A percentile compares a stretch with the other conserved stretches of the same genome.
Conservation (phyloP, 1,284 basidiomycete species). For the Ustilago esculenta region DNA sequence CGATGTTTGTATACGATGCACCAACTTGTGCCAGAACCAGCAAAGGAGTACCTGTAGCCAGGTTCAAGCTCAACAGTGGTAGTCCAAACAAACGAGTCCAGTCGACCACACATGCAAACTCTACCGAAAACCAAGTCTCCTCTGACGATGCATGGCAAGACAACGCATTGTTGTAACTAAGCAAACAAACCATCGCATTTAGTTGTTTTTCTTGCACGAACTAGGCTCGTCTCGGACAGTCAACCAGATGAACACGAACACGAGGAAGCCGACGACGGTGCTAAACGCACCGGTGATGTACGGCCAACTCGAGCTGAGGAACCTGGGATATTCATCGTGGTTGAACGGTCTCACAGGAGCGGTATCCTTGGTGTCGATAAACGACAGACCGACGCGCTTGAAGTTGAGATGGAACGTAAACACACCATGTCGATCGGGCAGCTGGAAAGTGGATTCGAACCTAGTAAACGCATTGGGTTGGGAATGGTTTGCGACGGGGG, state of each 20-base stretch:
- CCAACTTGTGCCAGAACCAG: not conserved
- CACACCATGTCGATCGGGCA: slow-evolving; percentile 94
- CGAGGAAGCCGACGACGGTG: slow-evolving; percentile 81
- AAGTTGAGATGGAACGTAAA: slow-evolving; percentile 94
- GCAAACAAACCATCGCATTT: too few relatives aligned
- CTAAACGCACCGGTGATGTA: slow-evolving; percentile 90
- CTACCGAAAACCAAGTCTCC: too few relatives aligned
- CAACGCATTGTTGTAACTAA: too few relatives aligned
- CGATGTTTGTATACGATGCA: slow-evolving; percentile 11
- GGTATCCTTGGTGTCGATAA: slow-evolving; percentile 76
- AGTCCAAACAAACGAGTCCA: too few relatives aligned
- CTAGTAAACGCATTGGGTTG: slow-evolving; percentile 62
- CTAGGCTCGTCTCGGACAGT: slow-evolving; percentile 16
- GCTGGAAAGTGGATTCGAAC: slow-evolving; percentile 82
- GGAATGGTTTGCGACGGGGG: too few relatives aligned
- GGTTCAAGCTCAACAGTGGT: slow-evolving; percentile 9
- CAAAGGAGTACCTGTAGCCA: not conserved
- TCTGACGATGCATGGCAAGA: slow-evolving; percentile 38
- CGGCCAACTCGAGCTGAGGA: slow-evolving; percentile 91
- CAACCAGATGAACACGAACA: slow-evolving; percentile 86
- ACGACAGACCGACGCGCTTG: slow-evolving; percentile 84
- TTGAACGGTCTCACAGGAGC: slow-evolving; percentile 90
- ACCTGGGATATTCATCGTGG: slow-evolving; percentile 93
- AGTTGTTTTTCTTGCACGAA: slow-evolving; percentile 27
- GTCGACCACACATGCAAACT: too few relatives aligned